These are phyloP conservation scores for Rubroboletus pulcherrimus DNA, from an alignment of 768 basidiomycete genomes.

Conservation along the genomic window DNA sequence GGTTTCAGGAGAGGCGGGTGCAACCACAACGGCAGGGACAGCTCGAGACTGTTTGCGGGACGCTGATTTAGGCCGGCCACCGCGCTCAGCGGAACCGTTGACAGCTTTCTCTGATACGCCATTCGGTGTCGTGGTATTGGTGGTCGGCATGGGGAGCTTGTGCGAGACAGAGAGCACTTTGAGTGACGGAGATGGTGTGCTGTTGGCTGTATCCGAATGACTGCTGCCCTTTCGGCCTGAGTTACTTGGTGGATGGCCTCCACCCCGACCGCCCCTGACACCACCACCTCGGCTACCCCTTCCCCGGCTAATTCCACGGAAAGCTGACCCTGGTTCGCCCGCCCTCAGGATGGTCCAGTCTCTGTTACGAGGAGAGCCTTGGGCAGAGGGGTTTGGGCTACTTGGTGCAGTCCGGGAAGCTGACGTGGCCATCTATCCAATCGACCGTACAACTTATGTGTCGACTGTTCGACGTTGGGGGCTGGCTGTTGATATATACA, in stretches of 20 bases:
- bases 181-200: slow-evolving; percentile 18
- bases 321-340: slow-evolving; percentile 47
- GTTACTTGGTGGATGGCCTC: slow-evolving; percentile 27
- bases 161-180: slow-evolving; percentile 9
- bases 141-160: slow-evolving; percentile 14
- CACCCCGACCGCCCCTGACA: slow-evolving; percentile 23
- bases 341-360: slow-evolving; percentile 40
- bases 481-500: slow-evolving; percentile 6
- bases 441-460: not conserved
- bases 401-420: slow-evolving; percentile 28
- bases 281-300: slow-evolving; percentile 35
- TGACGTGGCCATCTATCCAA: slow-evolving; percentile 41
- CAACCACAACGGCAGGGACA: slow-evolving; percentile 20
- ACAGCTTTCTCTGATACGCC: slow-evolving; percentile 23
- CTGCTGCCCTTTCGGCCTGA: slow-evolving; percentile 21
- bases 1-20: slow-evolving; percentile 20
- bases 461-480: not conserved
- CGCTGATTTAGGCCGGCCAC: slow-evolving; percentile 19
- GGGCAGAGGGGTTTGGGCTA: slow-evolving; percentile 27
- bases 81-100: slow-evolving; percentile 19
- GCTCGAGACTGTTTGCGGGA: slow-evolving; percentile 21
- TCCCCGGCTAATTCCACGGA: slow-evolving; percentile 40
- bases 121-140: slow-evolving; percentile 18
- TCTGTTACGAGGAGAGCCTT: slow-evolving; percentile 30
- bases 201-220: slow-evolving; percentile 19